phyloP scores from a whole-genome alignment of 2,329 filamentous ascomycete genomes.

The Colletotrichum chrysophilum region DNA sequence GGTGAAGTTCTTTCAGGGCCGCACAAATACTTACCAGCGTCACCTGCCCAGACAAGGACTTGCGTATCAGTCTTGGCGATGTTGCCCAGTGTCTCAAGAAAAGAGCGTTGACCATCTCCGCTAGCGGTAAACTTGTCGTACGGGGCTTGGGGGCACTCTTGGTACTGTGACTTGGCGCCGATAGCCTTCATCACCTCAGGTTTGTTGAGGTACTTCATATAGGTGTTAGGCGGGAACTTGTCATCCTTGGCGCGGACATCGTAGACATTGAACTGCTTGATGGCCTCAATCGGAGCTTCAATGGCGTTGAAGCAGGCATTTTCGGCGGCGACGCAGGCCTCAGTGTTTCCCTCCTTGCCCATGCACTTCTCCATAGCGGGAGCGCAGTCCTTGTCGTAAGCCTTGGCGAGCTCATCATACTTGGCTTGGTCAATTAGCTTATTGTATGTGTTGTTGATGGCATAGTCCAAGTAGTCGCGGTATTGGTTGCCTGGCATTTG shows the following conservation, averaged over 20 bases:
- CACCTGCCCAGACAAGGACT: constrained; percentile 60
- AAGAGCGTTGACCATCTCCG: constrained; percentile 48
- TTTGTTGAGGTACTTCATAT: constrained; percentile 43
- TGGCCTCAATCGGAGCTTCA: constrained; percentile 24
- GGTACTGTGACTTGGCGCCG: constrained; percentile 46
- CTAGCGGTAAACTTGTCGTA: constrained; percentile 42
- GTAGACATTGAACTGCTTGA: constrained; percentile 48
- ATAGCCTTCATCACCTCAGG: constrained; percentile 44
- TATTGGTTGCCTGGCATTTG: constrained; percentile 33
- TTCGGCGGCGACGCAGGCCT: constrained; percentile 30
- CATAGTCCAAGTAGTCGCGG: constrained; percentile 47
- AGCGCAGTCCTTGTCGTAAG: constrained; percentile 27
- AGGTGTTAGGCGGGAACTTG: constrained; percentile 43
- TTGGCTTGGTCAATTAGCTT: constrained; percentile 25
- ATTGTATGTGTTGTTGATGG: constrained; percentile 47
- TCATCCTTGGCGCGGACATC: constrained; percentile 48
- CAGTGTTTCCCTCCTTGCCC: constrained; percentile 23
- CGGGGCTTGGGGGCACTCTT: constrained; percentile 42
- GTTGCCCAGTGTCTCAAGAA: constrained; percentile 45
- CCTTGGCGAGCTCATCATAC: constrained; percentile 8
- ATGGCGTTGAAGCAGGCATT: constrained; percentile 30
- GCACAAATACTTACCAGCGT: constrained; percentile 34
- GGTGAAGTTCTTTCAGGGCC: accelerated
- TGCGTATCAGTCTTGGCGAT: constrained; percentile 53
- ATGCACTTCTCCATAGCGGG: constrained; percentile 25